Evolutionary conservation across 331 rosid genomes (phyloP), one percentile per base, ranked within the genome.

Genomic region (Malus hybrid): DNA sequence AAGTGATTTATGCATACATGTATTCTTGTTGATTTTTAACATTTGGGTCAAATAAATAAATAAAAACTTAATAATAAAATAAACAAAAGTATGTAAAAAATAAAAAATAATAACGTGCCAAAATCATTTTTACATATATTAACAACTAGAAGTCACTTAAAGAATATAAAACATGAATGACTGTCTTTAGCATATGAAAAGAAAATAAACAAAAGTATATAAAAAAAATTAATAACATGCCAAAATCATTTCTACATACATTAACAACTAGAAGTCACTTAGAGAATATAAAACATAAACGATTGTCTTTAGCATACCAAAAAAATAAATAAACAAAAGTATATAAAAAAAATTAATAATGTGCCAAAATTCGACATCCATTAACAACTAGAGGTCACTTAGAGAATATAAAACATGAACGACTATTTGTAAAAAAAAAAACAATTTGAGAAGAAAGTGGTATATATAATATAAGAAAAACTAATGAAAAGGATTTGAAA

Each of bases 361-460:
- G 10, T 34, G 42, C 7, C 10, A 18, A 56, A 7, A 50, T 12
- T 12, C 2, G 15, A 50, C 16, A 50, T 50, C 5, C n/a, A 50
- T 14, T 16, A 50, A 11, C 7, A 50, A 50, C 6, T 50, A 16
- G 18, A 50, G 5, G 2, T 50, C 56, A 50, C 6, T 46, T 34
- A 39, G 12, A 39, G 12, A 48, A 11, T 6, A 52, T 52, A 52
- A 52, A 52, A 52, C 18, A 1, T 16, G n/a, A 52, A 52, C 8
- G 13, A 39, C 46, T 9, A 4, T 39, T 39, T 39, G 12, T 39
- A 39, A 29, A 29, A 29, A 29, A 29, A 85, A 81, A 72, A 27
- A 72, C 64, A 50, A 56, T 28, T 52, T 29, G 75, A 76, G 65
- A 65, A 36, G 52, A 76, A 65, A 70, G 75, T 82, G 81, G 44